Conservation (phyloP, 2,329 filamentous ascomycete species). For the Lasiodiplodia sp. region DNA sequence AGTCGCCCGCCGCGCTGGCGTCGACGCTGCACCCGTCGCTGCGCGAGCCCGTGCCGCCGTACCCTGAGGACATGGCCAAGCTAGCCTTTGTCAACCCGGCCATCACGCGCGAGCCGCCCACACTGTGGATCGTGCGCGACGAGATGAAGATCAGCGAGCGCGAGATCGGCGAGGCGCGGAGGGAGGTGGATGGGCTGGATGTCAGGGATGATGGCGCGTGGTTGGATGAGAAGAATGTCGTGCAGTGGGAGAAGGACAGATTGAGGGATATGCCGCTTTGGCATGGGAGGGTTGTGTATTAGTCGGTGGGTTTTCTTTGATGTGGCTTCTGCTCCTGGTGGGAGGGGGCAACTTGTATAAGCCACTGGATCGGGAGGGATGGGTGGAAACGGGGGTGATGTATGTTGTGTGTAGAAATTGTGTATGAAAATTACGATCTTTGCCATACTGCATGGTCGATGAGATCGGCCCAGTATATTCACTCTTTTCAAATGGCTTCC, state of each 20-base stretch:
- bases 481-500: background rate
- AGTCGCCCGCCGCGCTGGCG: slow-evolving; percentile 23
- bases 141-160: slow-evolving; percentile 52
- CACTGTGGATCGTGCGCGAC: slow-evolving; percentile 56
- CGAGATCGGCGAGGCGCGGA: slow-evolving; percentile 51
- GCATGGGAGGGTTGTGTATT: slow-evolving; percentile 48
- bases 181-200: slow-evolving; percentile 45
- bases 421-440: background rate
- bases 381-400: background rate
- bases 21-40: slow-evolving; percentile 22
- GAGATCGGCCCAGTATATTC: background rate
- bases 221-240: slow-evolving; percentile 54
- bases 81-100: slow-evolving; percentile 55
- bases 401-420: background rate
- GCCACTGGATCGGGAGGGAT: background rate
- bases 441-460: background rate
- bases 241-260: slow-evolving; percentile 53
- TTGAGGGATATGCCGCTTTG: slow-evolving; percentile 54
- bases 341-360: background rate
- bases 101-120: slow-evolving; percentile 52
- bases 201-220: slow-evolving; percentile 55
- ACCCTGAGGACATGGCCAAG: slow-evolving; percentile 44
- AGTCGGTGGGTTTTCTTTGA: background rate
- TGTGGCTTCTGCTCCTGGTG: background rate
- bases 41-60: slow-evolving; percentile 22